Evolutionary conservation across 345 rosid species (phyloP).

Genomic region (Linum trigynum): DNA sequence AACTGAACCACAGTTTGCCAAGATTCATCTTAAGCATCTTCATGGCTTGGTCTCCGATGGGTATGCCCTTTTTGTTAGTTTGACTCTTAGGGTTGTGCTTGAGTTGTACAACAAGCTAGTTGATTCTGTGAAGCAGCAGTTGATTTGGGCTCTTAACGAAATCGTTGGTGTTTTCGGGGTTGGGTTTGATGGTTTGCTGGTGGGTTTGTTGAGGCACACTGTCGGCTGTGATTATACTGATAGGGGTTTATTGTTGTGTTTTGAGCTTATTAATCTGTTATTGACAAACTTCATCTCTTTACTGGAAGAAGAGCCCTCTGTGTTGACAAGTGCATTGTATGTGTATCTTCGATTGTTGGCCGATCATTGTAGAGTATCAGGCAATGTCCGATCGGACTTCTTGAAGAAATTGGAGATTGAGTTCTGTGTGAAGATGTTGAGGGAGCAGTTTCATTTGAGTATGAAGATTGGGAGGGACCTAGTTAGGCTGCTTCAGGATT

Average conservation of each 20-base stretch:
- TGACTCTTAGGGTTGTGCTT: conserved; percentile 32
- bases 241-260: conserved; percentile 68
- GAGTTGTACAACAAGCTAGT: conserved; percentile 51
- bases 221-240: conserved; percentile 64
- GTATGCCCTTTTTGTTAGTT: conserved; percentile 44
- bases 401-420: conserved; percentile 52
- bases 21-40: conserved; percentile 46
- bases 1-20: conserved; percentile 36
- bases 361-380: conserved; percentile 50
- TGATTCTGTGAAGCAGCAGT: conserved; percentile 44
- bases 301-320: conserved; percentile 44
- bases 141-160: conserved; percentile 56
- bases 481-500: conserved; percentile 57
- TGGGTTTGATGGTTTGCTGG: conserved; percentile 44
- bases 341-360: conserved; percentile 55
- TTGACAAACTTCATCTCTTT: conserved; percentile 43
- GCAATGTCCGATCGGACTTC: conserved; percentile 25
- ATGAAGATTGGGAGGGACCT: conserved; percentile 73
- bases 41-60: conserved; percentile 70
- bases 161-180: conserved; percentile 56
- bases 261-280: conserved; percentile 46
- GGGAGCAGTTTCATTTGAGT: conserved; percentile 47
- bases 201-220: conserved; percentile 47
- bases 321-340: conserved; percentile 55
- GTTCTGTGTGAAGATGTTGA: conserved; percentile 71